Evolutionary conservation across 192 early-diverging fungal species (phyloP).

Genomic region (Coemansia sp.): DNA sequence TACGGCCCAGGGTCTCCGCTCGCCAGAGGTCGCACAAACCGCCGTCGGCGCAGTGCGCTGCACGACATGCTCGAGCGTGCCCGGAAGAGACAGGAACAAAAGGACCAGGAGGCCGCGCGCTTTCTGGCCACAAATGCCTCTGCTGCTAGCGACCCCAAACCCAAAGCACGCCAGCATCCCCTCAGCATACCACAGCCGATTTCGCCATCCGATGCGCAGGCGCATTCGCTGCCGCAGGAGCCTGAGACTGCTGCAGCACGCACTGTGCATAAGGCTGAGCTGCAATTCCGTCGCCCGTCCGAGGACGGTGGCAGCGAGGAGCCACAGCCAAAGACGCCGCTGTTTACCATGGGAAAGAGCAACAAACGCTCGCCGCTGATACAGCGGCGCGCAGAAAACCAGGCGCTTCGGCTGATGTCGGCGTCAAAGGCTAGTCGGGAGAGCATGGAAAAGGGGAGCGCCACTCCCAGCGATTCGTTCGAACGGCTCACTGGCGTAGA

Average conservation of each 20-base stretch:
- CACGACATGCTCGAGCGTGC: slow-evolving; percentile 49
- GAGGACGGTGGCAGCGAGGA: slow-evolving; percentile 9
- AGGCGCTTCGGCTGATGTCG: slow-evolving; percentile 17
- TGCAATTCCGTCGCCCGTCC: slow-evolving; percentile 36
- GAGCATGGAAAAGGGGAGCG: slow-evolving; percentile 43
- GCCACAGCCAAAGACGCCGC: background rate
- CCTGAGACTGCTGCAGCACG: slow-evolving; percentile 21
- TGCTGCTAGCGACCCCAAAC: background rate
- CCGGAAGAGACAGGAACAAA: slow-evolving; percentile 22
- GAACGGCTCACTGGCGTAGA: slow-evolving; percentile 26
- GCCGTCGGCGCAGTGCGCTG: slow-evolving; percentile 46
- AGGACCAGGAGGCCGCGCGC: slow-evolving; percentile 4
- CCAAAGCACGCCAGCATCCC: slow-evolving; percentile 1
- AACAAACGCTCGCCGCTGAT: slow-evolving; percentile 32
- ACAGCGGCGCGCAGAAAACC: slow-evolving; percentile 38
- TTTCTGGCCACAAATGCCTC: background rate
- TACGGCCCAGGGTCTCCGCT: slow-evolving; percentile 33
- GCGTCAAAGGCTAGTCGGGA: slow-evolving; percentile 34
- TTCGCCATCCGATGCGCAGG: slow-evolving; percentile 10
- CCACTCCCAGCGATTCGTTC: slow-evolving; percentile 36
- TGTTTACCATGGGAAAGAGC: slow-evolving; percentile 13
- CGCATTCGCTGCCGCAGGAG: slow-evolving; percentile 28
- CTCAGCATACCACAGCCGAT: slow-evolving; percentile 9
- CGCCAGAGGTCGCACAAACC: slow-evolving; percentile 30
- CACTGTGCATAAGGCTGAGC: slow-evolving; percentile 48